These are phyloP conservation scores for Prinsepia uniflora DNA, from an alignment of 306 rosid species.

Conservation along the genomic window DNA sequence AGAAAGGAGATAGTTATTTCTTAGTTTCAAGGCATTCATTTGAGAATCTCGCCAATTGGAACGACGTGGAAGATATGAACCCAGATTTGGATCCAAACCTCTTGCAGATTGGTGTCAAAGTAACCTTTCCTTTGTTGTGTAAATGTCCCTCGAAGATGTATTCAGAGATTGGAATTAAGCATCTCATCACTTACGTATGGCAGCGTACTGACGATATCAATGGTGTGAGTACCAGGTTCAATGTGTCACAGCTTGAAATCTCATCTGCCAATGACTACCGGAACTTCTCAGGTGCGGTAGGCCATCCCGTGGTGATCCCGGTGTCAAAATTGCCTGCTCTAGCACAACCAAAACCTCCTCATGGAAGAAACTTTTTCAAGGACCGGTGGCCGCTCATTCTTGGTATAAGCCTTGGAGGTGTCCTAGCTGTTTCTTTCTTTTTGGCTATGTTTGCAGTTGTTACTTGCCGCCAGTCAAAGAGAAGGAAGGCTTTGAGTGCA, in stretches of 20 bases:
- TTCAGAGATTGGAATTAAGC: conserved; percentile 28
- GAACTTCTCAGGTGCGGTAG: conserved; percentile 32
- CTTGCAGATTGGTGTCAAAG: conserved; percentile 36
- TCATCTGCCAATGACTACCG: conserved; percentile 34
- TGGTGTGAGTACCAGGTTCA: conserved; percentile 43
- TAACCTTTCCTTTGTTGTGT: conserved; percentile 62
- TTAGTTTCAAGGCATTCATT: conserved; percentile 34
- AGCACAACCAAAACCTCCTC: conserved; percentile 27
- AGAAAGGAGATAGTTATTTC: conserved; percentile 43
- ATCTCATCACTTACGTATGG: conserved; percentile 67
- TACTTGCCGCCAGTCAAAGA: conserved; percentile 29
- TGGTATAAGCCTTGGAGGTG: conserved; percentile 37
- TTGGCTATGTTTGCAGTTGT: conserved; percentile 20
- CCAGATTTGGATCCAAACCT: conserved; percentile 37
- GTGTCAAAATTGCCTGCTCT: conserved; percentile 51
- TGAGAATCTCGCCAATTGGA: conserved; percentile 59
- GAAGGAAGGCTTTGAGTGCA: conserved; percentile 28
- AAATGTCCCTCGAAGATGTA: conserved; percentile 57
- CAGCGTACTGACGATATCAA: conserved; percentile 44
- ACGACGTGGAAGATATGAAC: conserved; percentile 28
- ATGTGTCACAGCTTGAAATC: conserved; percentile 39
- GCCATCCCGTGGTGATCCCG: conserved; percentile 55
- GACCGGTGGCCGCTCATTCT: conserved; percentile 25
- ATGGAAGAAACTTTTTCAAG: conserved; percentile 12
- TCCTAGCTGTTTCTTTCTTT: conserved; percentile 26